Base-by-base conservation (phyloP, 805 yeast species). In the Candida berthetii region DNA sequence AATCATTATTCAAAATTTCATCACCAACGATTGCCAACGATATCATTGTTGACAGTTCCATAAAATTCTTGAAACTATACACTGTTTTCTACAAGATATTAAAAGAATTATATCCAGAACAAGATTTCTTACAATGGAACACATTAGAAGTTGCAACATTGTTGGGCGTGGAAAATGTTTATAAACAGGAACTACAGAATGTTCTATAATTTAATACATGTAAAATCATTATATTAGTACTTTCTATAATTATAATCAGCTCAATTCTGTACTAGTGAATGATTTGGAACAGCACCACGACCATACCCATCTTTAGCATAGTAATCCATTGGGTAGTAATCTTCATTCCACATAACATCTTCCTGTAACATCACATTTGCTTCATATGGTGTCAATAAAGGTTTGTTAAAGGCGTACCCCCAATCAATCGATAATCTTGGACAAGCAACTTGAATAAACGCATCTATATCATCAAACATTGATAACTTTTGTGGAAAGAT, bases 331-430 rank as follows among this genome's bases (percentile, higher is more conserved):
- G 97, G 97, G 57, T 93, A 93, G 43, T 72, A 80, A 1, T 68
- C 68, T 33, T 74, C 74, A 36, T 62, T 66, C 77, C 93, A 85
- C 62, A 68, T 71, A 31, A 65, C 65, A 54, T 89, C 97, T 36
- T 80, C 72, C 7, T 77, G 83, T 50, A 93, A 61, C 73, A 89
- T 74, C 5, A 90, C 96, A 87, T 86, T 88, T 0, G 96, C 88
- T 58, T 93, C 99, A 58, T 93, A 93, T 0, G 99, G 99, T 0
- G 99, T 91, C 43, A 93, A 64, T 35, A 93, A 65, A 0, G 99
- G 99, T 55, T 85, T 85, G 44, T 80, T 80, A 57, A 93, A 93
- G 0, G 99, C 99, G 60, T 93, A 93, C 0, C 99, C 99, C 99
- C 99, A 93, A 61, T 93, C 99, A 34, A 93, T 91, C 2, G 96